Percentiles rank a stretch among this genome's conserved stretches.
Conservation (phyloP, 805 yeast genomes). For the Cyberlindnera maritima region DNA sequence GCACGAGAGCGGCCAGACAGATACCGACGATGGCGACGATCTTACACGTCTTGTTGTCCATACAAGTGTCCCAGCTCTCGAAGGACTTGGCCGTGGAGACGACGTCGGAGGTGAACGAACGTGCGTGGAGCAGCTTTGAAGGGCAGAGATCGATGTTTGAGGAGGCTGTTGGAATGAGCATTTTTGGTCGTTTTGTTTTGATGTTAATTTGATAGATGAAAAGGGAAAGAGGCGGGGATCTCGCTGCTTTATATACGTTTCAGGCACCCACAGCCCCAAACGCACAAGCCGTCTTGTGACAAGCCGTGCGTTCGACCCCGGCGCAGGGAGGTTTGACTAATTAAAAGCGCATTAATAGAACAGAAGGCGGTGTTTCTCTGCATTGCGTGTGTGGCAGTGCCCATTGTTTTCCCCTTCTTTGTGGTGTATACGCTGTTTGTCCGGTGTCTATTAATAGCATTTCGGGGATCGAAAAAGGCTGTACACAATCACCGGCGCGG, state of each 20-base stretch:
- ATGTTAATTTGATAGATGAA: not conserved
- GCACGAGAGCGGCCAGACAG: slow-evolving; percentile 50
- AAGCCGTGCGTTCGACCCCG: not conserved
- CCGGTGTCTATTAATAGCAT: not conserved
- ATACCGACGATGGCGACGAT: slow-evolving; percentile 75
- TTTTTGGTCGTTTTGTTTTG: not conserved
- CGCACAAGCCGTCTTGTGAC: not conserved
- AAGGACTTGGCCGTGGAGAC: slow-evolving; percentile 43
- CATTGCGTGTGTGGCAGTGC: too few species aligned
- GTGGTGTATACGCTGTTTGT: too few species aligned
- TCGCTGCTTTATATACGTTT: not conserved
- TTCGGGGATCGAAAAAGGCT: not conserved
- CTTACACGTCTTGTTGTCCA: slow-evolving; percentile 74
- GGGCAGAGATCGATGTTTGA: slow-evolving; percentile 12
- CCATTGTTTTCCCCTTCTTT: too few species aligned
- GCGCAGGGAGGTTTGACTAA: too few species aligned
- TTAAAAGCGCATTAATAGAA: too few species aligned
- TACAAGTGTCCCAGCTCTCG: slow-evolving; percentile 72
- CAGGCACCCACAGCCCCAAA: not conserved
- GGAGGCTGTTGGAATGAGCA: slow-evolving; percentile 13
- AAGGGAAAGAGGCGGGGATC: too few species aligned
- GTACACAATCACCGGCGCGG: not conserved
- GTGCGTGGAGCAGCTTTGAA: slow-evolving; percentile 13
- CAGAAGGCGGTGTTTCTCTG: too few species aligned
- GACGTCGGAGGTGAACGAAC: slow-evolving; percentile 22